Conservation (phyloP, 192 early-diverging fungal species). For the Coemansia sp. region DNA sequence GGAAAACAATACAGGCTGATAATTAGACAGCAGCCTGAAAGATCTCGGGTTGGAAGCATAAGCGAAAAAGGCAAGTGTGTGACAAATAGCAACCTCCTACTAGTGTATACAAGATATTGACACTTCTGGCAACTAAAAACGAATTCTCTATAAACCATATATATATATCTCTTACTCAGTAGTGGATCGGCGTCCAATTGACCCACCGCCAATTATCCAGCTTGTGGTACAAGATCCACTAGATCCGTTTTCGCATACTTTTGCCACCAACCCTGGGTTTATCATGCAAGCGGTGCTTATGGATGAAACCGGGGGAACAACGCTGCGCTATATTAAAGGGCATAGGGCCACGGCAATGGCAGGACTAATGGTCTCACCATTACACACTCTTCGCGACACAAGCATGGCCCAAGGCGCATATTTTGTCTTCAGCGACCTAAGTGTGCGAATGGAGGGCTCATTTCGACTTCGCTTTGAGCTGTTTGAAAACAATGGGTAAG, state of each 20-base stretch:
- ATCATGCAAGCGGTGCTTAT: constrained; percentile 93
- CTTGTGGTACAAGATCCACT: constrained; percentile 39
- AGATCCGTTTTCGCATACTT: constrained; percentile 25
- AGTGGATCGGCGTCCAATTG: constrained; percentile 57
- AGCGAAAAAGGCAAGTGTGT: constrained; percentile 78
- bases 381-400: constrained; percentile 86
- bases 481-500: constrained; percentile 80
- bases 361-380: constrained; percentile 88
- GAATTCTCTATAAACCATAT: background rate
- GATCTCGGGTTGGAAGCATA: constrained; percentile 85
- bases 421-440: constrained; percentile 95
- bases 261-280: constrained; percentile 73
- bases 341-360: constrained; percentile 75
- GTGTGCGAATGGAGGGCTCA: constrained; percentile 85
- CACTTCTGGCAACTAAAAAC: background rate
- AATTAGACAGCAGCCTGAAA: constrained; percentile 85
- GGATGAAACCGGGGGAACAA: constrained; percentile 67
- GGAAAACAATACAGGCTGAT: constrained; percentile 55
- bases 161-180: background rate
- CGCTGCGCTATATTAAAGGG: constrained; percentile 80
- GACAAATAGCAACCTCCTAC: background rate
- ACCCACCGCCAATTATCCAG: constrained; percentile 57
- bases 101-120: background rate
- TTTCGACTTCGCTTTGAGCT: constrained; percentile 81
- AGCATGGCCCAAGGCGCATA: constrained; percentile 81